Base-by-base conservation (phyloP, 345 rosid species). In the Citrus cavaleriei region DNA sequence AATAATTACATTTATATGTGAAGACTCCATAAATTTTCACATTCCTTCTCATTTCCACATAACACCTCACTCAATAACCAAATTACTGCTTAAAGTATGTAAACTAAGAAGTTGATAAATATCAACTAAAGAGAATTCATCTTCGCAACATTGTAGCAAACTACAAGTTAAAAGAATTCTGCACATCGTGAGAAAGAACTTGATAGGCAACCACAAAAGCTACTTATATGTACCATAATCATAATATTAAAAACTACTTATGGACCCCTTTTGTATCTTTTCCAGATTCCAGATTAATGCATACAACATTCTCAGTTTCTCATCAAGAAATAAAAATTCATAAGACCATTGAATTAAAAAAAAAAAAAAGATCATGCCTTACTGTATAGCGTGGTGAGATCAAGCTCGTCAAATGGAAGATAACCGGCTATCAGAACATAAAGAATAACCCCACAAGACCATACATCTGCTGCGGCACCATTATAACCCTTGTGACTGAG, bases 351-450 rank as follows among this genome's bases (percentile, higher is more conserved):
- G 64, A n/a, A 21, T 66, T 34, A 4, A 34, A 8, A 34, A 7
- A 69, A 69, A 51, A 70, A 18, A 49, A 66, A 58, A 62, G 25
- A 61, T 60, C 92, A 60, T 93, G 91, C 99, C 99, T 95, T 95
- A 84, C 91, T 89, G 77, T 95, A 95, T 83, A 95, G 79, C 30
- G 98, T 93, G 62, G 97, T 91, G 82, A 95, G 95, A 86, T 95
- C 98, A 79, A 95, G 93, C 76, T 95, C 99, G 81, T 95, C 99
- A 85, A 95, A 95, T 46, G 99, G 99, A 84, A 95, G 98, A 88
- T 90, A 93, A 80, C 99, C 98, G 51, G 98, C 97, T 90, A 95
- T 87, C 85, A 95, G 82, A 82, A 95, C 99, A 89, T 91, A 93
- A 38, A 95, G 98, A 86, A 95, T 92, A 59, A 95, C 91, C 64